These are phyloP conservation scores for Talaromyces amestolkiae DNA, from an alignment of 2,329 filamentous ascomycete genomes.

Conservation along the genomic window DNA sequence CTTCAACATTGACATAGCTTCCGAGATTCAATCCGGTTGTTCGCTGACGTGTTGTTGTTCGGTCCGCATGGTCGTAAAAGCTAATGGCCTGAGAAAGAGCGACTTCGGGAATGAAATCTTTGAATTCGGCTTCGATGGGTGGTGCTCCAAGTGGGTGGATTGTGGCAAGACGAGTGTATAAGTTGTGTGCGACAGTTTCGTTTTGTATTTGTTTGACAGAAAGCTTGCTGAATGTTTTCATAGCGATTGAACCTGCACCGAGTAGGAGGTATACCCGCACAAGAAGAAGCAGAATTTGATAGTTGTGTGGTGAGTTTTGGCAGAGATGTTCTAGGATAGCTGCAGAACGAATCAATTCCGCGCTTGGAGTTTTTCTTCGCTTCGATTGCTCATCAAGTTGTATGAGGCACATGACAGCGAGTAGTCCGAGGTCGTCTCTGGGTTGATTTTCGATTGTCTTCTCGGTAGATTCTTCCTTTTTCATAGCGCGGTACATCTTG, in stretches of 20 bases:
- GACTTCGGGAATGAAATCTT: slow-evolving; percentile 43
- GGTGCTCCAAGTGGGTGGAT: slow-evolving; percentile 46
- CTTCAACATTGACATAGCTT: slow-evolving; percentile 45
- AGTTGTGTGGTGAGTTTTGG: slow-evolving; percentile 47
- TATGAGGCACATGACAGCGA: slow-evolving; percentile 45
- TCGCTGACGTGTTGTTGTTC: slow-evolving; percentile 37
- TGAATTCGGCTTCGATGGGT: slow-evolving; percentile 40
- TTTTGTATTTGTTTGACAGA: slow-evolving; percentile 51
- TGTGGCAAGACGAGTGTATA: slow-evolving; percentile 48
- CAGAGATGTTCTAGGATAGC: slow-evolving; percentile 42
- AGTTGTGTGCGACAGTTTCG: slow-evolving; percentile 48
- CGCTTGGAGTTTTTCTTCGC: slow-evolving; percentile 26
- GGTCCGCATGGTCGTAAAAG: slow-evolving; percentile 42
- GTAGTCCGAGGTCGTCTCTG: slow-evolving; percentile 43
- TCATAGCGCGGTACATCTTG: slow-evolving; percentile 31
- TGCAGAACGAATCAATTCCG: slow-evolving; percentile 37
- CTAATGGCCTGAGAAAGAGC: slow-evolving; percentile 41
- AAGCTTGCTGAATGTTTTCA: slow-evolving; percentile 45
- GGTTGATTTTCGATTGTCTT: slow-evolving; percentile 45
- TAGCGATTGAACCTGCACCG: slow-evolving; percentile 47
- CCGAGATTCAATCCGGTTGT: slow-evolving; percentile 41
- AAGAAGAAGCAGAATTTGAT: slow-evolving; percentile 45
- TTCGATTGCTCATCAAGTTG: slow-evolving; percentile 27
- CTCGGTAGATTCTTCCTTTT: slow-evolving; percentile 26
- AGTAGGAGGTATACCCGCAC: slow-evolving; percentile 45